Evolutionary conservation across 495 filamentous ascomycete species (phyloP).

Genomic region (Cudoniella acicularis): DNA sequence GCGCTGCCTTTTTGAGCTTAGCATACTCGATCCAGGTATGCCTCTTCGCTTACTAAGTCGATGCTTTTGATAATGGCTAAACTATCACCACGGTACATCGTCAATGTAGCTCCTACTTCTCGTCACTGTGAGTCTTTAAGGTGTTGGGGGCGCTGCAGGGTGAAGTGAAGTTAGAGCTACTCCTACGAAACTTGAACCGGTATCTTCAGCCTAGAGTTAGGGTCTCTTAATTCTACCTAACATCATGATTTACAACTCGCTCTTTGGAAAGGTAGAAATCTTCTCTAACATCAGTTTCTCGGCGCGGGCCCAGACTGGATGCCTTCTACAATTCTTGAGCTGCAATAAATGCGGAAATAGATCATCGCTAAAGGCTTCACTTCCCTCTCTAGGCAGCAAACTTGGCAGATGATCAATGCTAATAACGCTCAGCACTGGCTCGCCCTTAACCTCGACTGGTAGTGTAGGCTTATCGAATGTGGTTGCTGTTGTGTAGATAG

Average conservation of each 20-base stretch:
- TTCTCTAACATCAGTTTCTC: conserved; percentile 84
- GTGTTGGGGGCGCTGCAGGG: no score
- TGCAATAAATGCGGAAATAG: conserved; percentile 75
- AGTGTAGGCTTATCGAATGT: conserved; percentile 82
- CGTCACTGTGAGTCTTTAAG: no score
- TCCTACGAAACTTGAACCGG: no score
- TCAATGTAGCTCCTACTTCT: no score
- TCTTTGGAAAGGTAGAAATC: conserved; percentile 64
- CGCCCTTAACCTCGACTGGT: conserved; percentile 54
- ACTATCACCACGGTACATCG: no score
- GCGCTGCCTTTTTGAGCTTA: not conserved
- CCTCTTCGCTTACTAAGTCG: no score
- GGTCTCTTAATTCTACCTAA: not conserved
- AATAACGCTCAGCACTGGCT: conserved; percentile 67
- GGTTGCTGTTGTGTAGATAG: conserved; percentile 78
- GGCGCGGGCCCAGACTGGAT: conserved; percentile 77
- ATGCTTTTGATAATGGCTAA: not conserved
- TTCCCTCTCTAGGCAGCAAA: conserved; percentile 81
- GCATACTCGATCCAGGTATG: not conserved
- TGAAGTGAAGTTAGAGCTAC: no score
- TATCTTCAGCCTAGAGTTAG: no score
- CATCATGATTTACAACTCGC: not conserved
- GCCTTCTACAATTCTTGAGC: conserved; percentile 67
- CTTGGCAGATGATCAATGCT: conserved; percentile 90
- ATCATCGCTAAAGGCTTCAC: conserved; percentile 78